phyloP scores from a whole-genome alignment of 495 filamentous ascomycete species.

The Rhizodiscina lignyota region DNA sequence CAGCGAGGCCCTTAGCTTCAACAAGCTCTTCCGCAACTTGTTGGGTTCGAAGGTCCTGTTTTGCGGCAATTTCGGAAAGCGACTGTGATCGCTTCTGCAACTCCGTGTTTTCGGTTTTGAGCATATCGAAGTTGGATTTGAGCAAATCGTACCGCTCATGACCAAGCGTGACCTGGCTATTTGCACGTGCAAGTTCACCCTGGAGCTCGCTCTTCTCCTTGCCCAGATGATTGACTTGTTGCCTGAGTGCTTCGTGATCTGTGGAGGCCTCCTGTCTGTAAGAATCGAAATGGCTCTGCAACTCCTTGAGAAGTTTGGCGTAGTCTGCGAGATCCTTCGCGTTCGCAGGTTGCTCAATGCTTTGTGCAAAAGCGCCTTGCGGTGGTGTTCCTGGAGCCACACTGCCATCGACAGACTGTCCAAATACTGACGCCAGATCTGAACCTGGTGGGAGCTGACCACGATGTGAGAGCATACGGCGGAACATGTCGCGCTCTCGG shows the following conservation, averaged over 20 bases:
- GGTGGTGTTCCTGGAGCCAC: constrained; percentile 26
- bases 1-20: constrained; percentile 61
- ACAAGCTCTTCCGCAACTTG: constrained; percentile 87
- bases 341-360: constrained; percentile 24
- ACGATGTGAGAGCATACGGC: constrained; percentile 68
- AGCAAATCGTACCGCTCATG: constrained; percentile 76
- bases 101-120: constrained; percentile 69
- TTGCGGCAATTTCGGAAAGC: constrained; percentile 65
- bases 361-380: constrained; percentile 19
- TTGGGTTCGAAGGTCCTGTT: constrained; percentile 77
- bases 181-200: constrained; percentile 57
- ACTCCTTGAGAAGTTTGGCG: constrained; percentile 55
- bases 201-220: constrained; percentile 67
- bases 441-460: constrained; percentile 42
- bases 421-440: constrained; percentile 48
- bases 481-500: constrained; percentile 92
- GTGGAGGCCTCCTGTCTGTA: constrained; percentile 71
- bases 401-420: constrained; percentile 36
- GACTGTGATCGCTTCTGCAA: constrained; percentile 62
- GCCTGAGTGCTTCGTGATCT: constrained; percentile 63
- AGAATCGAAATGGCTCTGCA: constrained; percentile 78
- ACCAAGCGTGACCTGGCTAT: constrained; percentile 64
- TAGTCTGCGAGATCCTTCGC: constrained; percentile 40
- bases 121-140: constrained; percentile 68
- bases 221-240: constrained; percentile 71